Conservation (phyloP, 2,329 filamentous ascomycete genomes). For the Podosphaera fusca region DNA sequence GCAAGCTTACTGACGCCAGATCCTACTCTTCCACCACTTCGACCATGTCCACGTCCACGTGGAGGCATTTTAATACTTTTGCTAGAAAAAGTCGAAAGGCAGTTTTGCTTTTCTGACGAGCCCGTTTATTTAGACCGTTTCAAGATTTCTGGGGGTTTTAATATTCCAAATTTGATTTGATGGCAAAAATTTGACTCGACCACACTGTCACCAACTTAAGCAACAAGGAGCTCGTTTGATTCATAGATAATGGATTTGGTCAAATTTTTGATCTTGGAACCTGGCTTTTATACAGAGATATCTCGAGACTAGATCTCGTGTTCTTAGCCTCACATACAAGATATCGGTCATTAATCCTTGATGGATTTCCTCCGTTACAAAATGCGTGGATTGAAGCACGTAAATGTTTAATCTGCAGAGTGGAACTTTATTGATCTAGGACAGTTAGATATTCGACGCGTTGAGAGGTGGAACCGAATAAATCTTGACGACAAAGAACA, state of each 20-base stretch:
- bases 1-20: neutral
- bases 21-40: constrained; percentile 4
- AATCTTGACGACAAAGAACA: neutral
- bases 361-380: neutral
- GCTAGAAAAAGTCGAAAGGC: neutral
- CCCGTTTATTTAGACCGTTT: neutral
- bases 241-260: neutral
- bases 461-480: neutral
- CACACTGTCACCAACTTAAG: neutral
- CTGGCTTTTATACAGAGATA: neutral
- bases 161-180: neutral
- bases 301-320: neutral
- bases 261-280: too few species aligned
- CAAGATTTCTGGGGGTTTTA: neutral
- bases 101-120: neutral
- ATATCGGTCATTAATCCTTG: neutral
- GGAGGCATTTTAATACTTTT: neutral
- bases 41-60: constrained; percentile 10
- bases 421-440: neutral
- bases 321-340: neutral
- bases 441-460: neutral
- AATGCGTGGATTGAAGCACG: neutral
- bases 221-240: neutral
- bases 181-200: neutral
- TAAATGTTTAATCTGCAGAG: neutral